phyloP scores from a whole-genome alignment of 2,329 filamentous ascomycete species.

The Diaporthe sp. region DNA sequence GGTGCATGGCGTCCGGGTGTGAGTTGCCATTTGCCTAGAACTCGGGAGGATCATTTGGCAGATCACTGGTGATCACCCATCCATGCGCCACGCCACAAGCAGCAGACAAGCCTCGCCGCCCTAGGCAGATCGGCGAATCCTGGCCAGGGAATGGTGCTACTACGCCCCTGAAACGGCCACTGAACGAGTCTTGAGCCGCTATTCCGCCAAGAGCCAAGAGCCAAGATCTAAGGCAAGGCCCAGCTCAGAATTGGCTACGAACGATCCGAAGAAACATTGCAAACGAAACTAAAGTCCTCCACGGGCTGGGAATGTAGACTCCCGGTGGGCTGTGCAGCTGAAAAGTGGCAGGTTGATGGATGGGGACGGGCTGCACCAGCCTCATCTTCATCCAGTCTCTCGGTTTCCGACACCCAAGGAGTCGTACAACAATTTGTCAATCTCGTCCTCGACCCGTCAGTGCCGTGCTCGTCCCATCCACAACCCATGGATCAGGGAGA shows the following conservation, averaged over 20 bases:
- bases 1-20: not conserved
- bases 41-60: slow-evolving; percentile 25
- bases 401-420: slow-evolving; percentile 22
- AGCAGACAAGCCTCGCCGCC: slow-evolving; percentile 26
- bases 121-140: slow-evolving; percentile 33
- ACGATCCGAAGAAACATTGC: slow-evolving; percentile 19
- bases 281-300: slow-evolving; percentile 23
- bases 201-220: slow-evolving; percentile 5
- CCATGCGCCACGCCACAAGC: not conserved
- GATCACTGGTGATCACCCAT: slow-evolving; percentile 19
- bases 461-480: slow-evolving; percentile 25
- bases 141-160: not conserved
- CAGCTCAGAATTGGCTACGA: slow-evolving; percentile 24
- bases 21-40: slow-evolving; percentile 2
- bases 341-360: not conserved
- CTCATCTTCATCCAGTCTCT: slow-evolving; percentile 35
- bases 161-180: slow-evolving; percentile 33
- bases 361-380: not conserved
- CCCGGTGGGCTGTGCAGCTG: slow-evolving; percentile 20
- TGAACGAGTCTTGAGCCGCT: slow-evolving; percentile 24
- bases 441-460: slow-evolving; percentile 2
- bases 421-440: slow-evolving; percentile 13
- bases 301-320: not conserved
- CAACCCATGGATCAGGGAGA: not conserved
- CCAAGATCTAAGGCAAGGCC: not conserved